Evolutionary conservation across 305 asterid species (phyloP), one percentile per base, ranked within the genome.

Genomic region (Fraxinus xanthoxyloides): DNA sequence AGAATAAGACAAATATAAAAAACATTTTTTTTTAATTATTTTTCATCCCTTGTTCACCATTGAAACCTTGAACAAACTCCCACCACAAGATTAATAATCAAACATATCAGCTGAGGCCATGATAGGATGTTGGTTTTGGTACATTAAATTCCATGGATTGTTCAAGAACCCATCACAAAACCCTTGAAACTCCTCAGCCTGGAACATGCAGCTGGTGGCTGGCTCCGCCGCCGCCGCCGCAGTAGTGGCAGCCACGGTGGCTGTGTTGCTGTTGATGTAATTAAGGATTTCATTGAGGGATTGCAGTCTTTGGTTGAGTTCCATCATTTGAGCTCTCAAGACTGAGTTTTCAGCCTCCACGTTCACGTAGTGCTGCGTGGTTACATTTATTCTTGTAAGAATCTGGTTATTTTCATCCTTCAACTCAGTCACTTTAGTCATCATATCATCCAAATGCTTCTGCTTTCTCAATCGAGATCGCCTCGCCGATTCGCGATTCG

Each of bases 401-500:
- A 92, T 85, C 82, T 87, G 91, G 31, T 28, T 75, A 65, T 94
- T 94, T 61, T 94, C 96, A 24, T 88, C 86, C 81, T 23, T 85
- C 26, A 95, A 81, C 79, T 88, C 92, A 5, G 78, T 54, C 8
- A 82, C 87, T 84, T 93, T 91, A 2, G 87, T 90, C 85, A 76
- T 84, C 72, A 94, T 89, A 46, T 93, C 97, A 61, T 94, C 99
- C 72, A 95, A 21, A 80, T 91, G 98, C 83, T 92, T 90, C 89
- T 91, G 98, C 83, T 95, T 95, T 73, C 97, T 88, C 94, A 90
- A 83, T 87, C 98, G 84, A 59, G 98, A 95, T 82, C 98, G 87
- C 76, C 95, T 84, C 31, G 99, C 98, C n/a, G 99, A 96, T 46
- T 96, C 98, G 0, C 98, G 88, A 84, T 94, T 94, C 24, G 99